These are phyloP conservation scores for Gossypium arboreum DNA, from an alignment of 345 rosid genomes.

Conservation along the genomic window DNA sequence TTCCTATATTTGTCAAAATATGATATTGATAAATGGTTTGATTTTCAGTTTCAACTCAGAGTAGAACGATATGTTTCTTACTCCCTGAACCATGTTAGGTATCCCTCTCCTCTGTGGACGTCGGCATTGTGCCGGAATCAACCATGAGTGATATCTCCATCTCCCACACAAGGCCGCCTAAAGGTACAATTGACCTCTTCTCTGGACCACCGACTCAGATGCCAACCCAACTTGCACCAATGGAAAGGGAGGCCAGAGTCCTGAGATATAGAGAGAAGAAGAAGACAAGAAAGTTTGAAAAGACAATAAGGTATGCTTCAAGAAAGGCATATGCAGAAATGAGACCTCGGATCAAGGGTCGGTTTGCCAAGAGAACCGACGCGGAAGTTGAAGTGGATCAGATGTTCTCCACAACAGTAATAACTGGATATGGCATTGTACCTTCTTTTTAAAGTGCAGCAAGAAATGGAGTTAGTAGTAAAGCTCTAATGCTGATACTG, in stretches of 20 bases:
- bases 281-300: constrained; percentile 82
- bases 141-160: constrained; percentile 53
- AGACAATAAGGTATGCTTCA: constrained; percentile 95
- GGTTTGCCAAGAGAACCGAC: constrained; percentile 79
- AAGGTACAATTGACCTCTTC: constrained; percentile 59
- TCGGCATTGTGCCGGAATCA: constrained; percentile 71
- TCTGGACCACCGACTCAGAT: constrained; percentile 44
- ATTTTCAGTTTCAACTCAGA: neutral
- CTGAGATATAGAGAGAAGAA: constrained; percentile 31
- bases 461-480: constrained; percentile 15
- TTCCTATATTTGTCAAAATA: neutral
- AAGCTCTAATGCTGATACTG: constrained; percentile 19
- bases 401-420: constrained; percentile 51
- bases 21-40: neutral
- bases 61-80: neutral
- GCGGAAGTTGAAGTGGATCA: constrained; percentile 58
- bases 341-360: constrained; percentile 87
- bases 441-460: constrained; percentile 51
- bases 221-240: constrained; percentile 60
- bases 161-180: constrained; percentile 43
- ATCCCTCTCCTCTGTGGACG: constrained; percentile 64
- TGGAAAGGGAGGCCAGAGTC: constrained; percentile 92
- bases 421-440: constrained; percentile 61
- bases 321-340: constrained; percentile 96
- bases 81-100: constrained; percentile 34